phyloP scores from a whole-genome alignment of 371 early-diverging fungal genomes.

The Syncephalastrum racemosum region DNA sequence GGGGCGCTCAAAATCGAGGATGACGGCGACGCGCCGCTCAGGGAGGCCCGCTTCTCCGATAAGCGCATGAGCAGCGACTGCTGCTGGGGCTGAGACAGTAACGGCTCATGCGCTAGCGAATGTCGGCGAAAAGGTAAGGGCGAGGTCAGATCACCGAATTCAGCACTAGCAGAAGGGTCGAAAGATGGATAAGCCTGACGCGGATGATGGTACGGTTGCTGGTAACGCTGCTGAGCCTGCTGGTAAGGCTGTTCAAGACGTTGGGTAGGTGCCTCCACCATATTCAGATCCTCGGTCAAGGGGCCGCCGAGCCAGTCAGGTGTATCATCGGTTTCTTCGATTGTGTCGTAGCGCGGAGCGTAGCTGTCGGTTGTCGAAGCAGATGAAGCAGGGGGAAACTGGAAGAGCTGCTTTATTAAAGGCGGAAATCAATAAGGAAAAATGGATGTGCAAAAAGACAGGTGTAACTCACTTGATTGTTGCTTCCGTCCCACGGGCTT shows the following conservation, averaged over 20 bases:
- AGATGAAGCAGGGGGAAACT: too few relatives aligned
- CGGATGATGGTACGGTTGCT: constrained; percentile 4
- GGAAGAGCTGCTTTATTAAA: too few relatives aligned
- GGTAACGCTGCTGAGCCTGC: constrained; percentile 1
- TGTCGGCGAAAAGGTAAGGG: constrained; percentile 26
- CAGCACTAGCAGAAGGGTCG: constrained; percentile 8
- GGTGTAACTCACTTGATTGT: too few relatives aligned
- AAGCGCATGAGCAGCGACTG: not conserved
- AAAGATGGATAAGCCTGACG: constrained; percentile 6
- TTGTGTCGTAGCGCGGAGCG: too few relatives aligned
- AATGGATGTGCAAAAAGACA: too few relatives aligned
- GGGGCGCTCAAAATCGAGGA: too few relatives aligned
- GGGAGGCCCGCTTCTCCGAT: not conserved
- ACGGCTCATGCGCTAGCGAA: constrained; percentile 21
- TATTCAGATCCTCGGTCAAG: constrained; percentile 2
- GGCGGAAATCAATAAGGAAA: too few relatives aligned
- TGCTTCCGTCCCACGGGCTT: too few relatives aligned
- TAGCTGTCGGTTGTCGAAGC: too few relatives aligned
- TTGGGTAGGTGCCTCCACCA: not conserved
- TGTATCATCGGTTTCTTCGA: constrained; percentile 7
- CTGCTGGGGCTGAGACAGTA: constrained; percentile 7
- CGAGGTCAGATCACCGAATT: constrained; percentile 2
- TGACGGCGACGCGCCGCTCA: constrained; percentile 7
- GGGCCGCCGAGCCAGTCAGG: constrained; percentile 19
- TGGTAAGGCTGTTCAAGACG: constrained; percentile 6